phyloP scores from a whole-genome alignment of 176 grass and related monocot genomes.

The Luzula sylvatica region DNA sequence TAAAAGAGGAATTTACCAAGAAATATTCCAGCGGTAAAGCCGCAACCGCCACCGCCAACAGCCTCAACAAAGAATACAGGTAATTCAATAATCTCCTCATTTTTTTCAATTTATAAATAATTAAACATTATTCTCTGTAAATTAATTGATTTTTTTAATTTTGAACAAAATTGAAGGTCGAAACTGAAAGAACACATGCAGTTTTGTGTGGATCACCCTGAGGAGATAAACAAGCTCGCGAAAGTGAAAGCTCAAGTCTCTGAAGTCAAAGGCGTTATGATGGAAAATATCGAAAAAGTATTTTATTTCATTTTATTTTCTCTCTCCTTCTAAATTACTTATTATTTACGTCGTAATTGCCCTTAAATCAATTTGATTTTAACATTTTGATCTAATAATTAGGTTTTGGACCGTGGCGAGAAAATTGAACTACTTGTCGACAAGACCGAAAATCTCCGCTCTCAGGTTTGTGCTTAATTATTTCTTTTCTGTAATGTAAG shows the following conservation, averaged over 20 bases:
- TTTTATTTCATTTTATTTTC: too few species aligned
- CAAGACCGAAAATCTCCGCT: conserved; percentile 79
- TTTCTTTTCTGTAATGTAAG: not conserved
- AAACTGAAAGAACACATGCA: conserved; percentile 88
- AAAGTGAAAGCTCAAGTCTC: conserved; percentile 92
- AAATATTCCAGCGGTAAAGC: conserved; percentile 78
- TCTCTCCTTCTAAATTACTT: not conserved
- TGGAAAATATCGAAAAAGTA: conserved; percentile 93
- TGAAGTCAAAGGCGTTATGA: conserved; percentile 91
- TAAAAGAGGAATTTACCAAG: conserved; percentile 76
- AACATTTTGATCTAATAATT: not conserved
- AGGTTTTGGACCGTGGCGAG: conserved; percentile 83
- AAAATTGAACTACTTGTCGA: conserved; percentile 84
- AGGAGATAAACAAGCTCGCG: conserved; percentile 72
- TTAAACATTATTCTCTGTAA: not conserved
- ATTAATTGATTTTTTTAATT: not conserved
- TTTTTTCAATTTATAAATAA: not conserved
- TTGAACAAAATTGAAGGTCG: conserved; percentile 25
- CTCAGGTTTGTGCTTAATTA: conserved; percentile 35
- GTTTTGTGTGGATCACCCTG: conserved; percentile 70
- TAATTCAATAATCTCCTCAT: conserved; percentile 17
- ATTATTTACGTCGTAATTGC: not conserved
- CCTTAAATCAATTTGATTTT: not conserved
- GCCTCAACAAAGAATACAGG: conserved; percentile 78
- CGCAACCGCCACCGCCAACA: conserved; percentile 44